Percentiles rank a stretch among this genome's conserved stretches.
These are phyloP conservation scores for Amanita phalloides DNA, from an alignment of 768 basidiomycete species.

Conservation along the genomic window DNA sequence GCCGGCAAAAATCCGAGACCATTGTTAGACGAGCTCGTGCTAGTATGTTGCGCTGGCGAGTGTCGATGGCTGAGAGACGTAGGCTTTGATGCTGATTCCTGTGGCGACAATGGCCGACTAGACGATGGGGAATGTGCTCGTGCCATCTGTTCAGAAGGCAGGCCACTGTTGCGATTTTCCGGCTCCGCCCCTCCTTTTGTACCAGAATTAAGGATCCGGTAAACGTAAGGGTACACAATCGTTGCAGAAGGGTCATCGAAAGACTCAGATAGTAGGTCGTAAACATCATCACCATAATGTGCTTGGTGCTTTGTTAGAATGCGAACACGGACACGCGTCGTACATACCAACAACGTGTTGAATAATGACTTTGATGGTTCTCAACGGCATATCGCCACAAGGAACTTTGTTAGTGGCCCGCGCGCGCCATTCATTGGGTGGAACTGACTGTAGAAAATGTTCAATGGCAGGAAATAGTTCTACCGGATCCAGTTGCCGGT, in stretches of 20 bases:
- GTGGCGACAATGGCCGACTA: conserved; percentile 65
- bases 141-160: conserved; percentile 23
- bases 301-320: conserved; percentile 28
- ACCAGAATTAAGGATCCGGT: conserved; percentile 75
- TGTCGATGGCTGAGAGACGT: conserved; percentile 34
- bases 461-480: conserved; percentile 90
- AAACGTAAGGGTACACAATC: conserved; percentile 93
- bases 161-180: conserved; percentile 20
- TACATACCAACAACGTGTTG: conserved; percentile 91
- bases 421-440: conserved; percentile 93
- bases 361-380: conserved; percentile 97
- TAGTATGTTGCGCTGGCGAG: conserved; percentile 58
- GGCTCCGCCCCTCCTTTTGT: conserved; percentile 32
- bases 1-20: conserved; percentile 40
- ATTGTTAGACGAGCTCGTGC: conserved; percentile 52
- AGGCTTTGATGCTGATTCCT: conserved; percentile 41
- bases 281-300: conserved; percentile 81
- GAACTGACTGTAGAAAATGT: conserved; percentile 85
- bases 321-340: neutral
- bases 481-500: conserved; percentile 71
- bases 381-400: conserved; percentile 93
- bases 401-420: conserved; percentile 86
- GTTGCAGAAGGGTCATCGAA: conserved; percentile 98
- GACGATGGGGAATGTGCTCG: conserved; percentile 48
- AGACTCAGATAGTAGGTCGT: conserved; percentile 80